Evolutionary conservation across 352 stramenopile genomes (phyloP), one percentile per base, ranked within the genome.

Genomic region (Globisporangium middletonii): DNA sequence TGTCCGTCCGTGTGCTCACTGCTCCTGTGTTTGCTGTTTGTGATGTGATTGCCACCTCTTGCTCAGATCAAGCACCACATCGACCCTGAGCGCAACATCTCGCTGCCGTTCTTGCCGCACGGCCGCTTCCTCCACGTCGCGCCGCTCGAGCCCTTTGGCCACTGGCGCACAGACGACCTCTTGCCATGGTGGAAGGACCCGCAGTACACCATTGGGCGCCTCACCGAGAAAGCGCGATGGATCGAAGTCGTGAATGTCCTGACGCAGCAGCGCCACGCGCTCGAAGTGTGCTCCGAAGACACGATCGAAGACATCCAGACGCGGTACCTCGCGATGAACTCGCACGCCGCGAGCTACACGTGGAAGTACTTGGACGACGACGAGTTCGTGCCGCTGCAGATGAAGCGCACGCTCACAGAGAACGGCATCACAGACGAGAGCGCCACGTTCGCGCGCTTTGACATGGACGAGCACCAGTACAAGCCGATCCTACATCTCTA

Each of bases 211-310:
- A 73, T 95, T 3, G 87, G 85, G 6, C 57, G 71, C 2, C 75
- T 97, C 4, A 95, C 88, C 3, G 63, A 67, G 28, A 89, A 79
- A 19, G 68, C 75, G 58, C 75, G 87, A 12, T 84, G 77, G 72
- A 72, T 97, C 41, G 73, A 90, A 55, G 72, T 98, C 53, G 85
- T 97, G 52, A 98, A 98, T 56, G 83, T 92, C 33, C 72, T 98
- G 9, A 96, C 90, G 8, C 82, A 96, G 64, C 87, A 97, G 63
- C 68, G 60, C 30, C 80, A 95, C 56, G 67, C 77, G 15, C 73
- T 97, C 12, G 67, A 91, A 50, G 86, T 97, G 16, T 95, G 88
- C 59, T 78, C 68, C 27, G 88, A 96, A 62, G 89, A 97, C 54
- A 94, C 89, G 11, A 76, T 97, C 26, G 66, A 78, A 3, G 89